Evolutionary conservation across 2,329 filamentous ascomycete species (phyloP).

Genomic region (Orbilia javanica): DNA sequence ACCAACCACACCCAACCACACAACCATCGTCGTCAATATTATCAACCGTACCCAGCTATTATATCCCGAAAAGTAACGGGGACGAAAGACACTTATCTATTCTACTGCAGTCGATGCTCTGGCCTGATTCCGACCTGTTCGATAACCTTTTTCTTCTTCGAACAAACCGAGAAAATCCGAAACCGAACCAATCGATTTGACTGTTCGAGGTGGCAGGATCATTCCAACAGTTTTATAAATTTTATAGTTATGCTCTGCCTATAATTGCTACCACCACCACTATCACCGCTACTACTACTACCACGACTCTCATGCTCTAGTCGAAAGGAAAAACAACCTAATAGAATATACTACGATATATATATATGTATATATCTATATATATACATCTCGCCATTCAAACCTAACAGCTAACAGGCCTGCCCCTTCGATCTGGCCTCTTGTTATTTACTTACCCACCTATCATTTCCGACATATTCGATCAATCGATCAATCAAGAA

Average conservation of each 20-base stretch:
- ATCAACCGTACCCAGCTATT: no score
- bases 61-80: slow-evolving; percentile 42
- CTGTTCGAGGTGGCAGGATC: slow-evolving; percentile 26
- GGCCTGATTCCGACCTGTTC: not conserved
- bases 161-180: not conserved
- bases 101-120: not conserved
- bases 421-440: slow-evolving; percentile 11
- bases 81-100: slow-evolving; percentile 19
- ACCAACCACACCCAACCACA: not conserved
- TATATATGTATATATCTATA: no score
- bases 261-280: not conserved
- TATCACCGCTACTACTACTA: not conserved
- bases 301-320: no score
- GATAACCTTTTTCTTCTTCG: not conserved
- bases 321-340: no score
- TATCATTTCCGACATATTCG: no score
- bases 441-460: no score
- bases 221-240: slow-evolving; percentile 24
- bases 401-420: no score
- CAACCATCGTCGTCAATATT: slow-evolving; percentile 3
- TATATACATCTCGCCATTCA: no score
- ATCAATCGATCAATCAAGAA: no score
- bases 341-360: no score
- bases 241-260: no score
- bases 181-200: not conserved